Base-by-base conservation (phyloP, 1,284 basidiomycete genomes). In the Microbotryomycetes sp. region DNA sequence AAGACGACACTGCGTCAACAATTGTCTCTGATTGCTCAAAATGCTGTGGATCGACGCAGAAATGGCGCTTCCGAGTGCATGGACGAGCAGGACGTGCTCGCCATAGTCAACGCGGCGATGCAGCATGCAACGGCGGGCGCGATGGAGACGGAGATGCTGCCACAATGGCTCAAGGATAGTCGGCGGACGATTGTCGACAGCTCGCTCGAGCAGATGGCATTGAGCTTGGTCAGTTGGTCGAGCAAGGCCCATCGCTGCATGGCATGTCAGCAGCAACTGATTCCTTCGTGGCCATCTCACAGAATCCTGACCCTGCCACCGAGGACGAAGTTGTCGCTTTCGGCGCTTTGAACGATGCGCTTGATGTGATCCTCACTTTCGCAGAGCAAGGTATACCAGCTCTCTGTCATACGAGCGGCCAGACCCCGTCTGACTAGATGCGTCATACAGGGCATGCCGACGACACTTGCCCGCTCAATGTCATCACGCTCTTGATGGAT, bases 401-500 rank as follows among this genome's bases (percentile, higher is more conserved):
- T n/a, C n/a, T n/a, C n/a, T n/a, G n/a, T n/a, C n/a, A n/a, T n/a
- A n/a, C n/a, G n/a, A 41, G 18, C 35, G 9, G 35, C 18, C 35
- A 18, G 18, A 41, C 18, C 35, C 11, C 18, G 35, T 41, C 35
- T 11, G 18, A 41, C 9, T 9, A 9, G 35, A 41, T 11, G 18
- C 35, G 18, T 41, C 56, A 3, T 45, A 29, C 59, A 83, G 82
- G 55, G 15, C 57, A 56, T 45, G 46, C 27, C 30, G 64, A 85
- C 51, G 69, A 74, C 13, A 75, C 76, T 4, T 79, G 83, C 57
- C 78, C 87, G 1, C 83, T 89, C 67, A 78, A 78, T 41, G 78
- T 87, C 23, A 79, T 91, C 2, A 82, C 87, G 70, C 85, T 88
- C 67, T 77, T 91, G 15, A 78, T 91, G 56, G 89, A 91, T 72